Evolutionary conservation across 176 grass and related monocot species (phyloP).

Genomic region (Melocanna baccifera): DNA sequence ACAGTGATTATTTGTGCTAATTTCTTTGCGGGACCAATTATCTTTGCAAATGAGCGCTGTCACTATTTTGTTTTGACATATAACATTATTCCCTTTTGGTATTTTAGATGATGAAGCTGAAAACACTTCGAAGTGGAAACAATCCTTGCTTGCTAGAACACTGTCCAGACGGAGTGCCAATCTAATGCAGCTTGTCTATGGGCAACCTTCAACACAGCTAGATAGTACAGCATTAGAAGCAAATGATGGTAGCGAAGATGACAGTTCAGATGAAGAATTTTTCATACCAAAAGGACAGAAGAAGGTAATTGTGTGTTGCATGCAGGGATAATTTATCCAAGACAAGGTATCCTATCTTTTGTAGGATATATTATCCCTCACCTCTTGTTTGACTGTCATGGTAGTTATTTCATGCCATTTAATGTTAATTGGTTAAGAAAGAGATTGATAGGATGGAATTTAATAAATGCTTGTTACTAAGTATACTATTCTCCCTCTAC

Average conservation of each 20-base stretch:
- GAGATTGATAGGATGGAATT: neutral
- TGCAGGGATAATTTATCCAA: neutral
- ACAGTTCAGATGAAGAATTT: conserved; percentile 71
- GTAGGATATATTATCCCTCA: neutral
- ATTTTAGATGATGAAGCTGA: conserved; percentile 51
- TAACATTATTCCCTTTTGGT: conserved; percentile 20
- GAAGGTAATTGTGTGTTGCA: conserved; percentile 37
- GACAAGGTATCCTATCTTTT: conserved; percentile 1
- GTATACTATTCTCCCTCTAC: neutral
- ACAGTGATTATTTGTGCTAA: neutral
- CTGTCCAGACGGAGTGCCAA: conserved; percentile 54
- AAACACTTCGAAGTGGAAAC: conserved; percentile 88
- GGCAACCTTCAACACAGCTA: conserved; percentile 39
- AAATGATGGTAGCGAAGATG: conserved; percentile 41
- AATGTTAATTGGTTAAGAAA: neutral
- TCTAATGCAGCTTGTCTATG: conserved; percentile 90
- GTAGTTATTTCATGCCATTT: neutral
- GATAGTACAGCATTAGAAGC: conserved; percentile 6
- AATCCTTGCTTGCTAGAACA: conserved; percentile 68
- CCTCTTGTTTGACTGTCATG: neutral
- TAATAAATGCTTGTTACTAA: neutral
- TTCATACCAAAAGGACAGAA: conserved; percentile 78
- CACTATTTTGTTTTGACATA: conserved; percentile 5
- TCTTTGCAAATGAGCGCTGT: neutral
- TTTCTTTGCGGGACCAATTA: conserved; percentile 30